phyloP scores from a whole-genome alignment of 73 alveolate genomes.

The Chromera velia region DNA sequence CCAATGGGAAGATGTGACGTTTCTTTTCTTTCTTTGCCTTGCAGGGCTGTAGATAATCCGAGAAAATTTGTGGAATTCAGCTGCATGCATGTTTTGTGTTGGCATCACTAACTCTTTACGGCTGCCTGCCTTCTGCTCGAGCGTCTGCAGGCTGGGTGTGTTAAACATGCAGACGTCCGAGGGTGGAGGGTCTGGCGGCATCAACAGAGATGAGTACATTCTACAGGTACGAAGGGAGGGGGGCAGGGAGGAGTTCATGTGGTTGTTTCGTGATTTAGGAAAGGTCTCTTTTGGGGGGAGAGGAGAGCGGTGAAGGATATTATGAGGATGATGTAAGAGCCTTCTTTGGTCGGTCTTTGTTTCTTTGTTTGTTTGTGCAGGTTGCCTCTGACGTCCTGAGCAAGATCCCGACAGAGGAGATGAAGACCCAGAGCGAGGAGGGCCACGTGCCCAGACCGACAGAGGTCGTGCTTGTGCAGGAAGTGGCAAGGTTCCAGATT shows the following conservation, averaged over 20 bases:
- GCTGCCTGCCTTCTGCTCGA: too few relatives aligned
- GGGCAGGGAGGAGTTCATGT: constrained; percentile 56
- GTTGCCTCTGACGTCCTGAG: too few relatives aligned
- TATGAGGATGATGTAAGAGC: not conserved
- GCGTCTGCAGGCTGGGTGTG: too few relatives aligned
- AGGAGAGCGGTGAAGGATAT: too few relatives aligned
- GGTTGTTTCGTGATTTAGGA: not conserved
- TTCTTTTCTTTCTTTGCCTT: too few relatives aligned
- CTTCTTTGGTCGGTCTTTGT: not conserved
- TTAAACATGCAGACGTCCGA: constrained; percentile 80
- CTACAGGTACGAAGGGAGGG: constrained; percentile 63
- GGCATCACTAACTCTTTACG: too few relatives aligned
- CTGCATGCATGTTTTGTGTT: too few relatives aligned
- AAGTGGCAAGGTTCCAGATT: constrained; percentile 88
- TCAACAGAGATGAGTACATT: constrained; percentile 73
- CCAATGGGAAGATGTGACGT: too few relatives aligned
- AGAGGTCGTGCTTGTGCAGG: constrained; percentile 91
- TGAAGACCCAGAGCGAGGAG: constrained; percentile 51
- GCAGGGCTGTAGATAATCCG: too few relatives aligned
- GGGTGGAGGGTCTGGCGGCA: constrained; percentile 68
- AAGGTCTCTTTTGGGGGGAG: not conserved
- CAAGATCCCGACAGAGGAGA: not conserved
- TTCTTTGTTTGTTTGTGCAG: too few relatives aligned
- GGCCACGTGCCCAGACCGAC: constrained; percentile 80
- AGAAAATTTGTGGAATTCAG: too few relatives aligned